Conservation (phyloP, 164 flowering plant genomes). For the Warburgia ugandensis region DNA sequence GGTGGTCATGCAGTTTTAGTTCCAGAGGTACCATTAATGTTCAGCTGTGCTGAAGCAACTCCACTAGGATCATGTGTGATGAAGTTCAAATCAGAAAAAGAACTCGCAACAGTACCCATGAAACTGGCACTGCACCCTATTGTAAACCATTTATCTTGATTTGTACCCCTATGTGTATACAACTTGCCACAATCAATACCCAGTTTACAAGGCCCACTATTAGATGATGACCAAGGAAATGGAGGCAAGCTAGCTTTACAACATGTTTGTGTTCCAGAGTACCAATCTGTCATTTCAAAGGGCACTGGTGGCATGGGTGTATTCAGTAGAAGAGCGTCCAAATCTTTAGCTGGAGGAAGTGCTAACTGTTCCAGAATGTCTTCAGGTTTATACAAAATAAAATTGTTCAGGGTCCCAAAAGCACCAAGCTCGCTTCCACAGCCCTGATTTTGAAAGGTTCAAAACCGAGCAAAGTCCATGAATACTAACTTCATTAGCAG, state of each 20-base stretch:
- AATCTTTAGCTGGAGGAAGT: conserved; percentile 60
- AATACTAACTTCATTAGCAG: not conserved
- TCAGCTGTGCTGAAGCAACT: conserved; percentile 28
- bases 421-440: conserved; percentile 28
- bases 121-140: conserved; percentile 28
- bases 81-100: conserved; percentile 41
- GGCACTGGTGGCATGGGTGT: conserved; percentile 35
- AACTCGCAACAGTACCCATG: conserved; percentile 23
- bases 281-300: conserved; percentile 37
- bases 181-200: conserved; percentile 48
- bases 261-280: conserved; percentile 32
- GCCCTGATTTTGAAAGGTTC: conserved; percentile 31
- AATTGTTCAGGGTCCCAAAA: conserved; percentile 18
- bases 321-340: conserved; percentile 64
- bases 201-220: conserved; percentile 45
- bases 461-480: not conserved
- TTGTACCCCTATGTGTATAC: conserved; percentile 35
- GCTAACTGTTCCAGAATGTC: conserved; percentile 50
- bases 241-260: conserved; percentile 51
- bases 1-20: conserved; percentile 13
- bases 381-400: conserved; percentile 31
- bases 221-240: conserved; percentile 78
- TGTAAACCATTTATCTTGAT: conserved; percentile 69
- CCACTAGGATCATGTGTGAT: conserved; percentile 41
- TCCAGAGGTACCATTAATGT: conserved; percentile 11